A percentile compares a stretch with the other conserved stretches of the same genome.
Conservation (phyloP, 2,329 filamentous ascomycete species). For the Tympanopsis confertula region DNA sequence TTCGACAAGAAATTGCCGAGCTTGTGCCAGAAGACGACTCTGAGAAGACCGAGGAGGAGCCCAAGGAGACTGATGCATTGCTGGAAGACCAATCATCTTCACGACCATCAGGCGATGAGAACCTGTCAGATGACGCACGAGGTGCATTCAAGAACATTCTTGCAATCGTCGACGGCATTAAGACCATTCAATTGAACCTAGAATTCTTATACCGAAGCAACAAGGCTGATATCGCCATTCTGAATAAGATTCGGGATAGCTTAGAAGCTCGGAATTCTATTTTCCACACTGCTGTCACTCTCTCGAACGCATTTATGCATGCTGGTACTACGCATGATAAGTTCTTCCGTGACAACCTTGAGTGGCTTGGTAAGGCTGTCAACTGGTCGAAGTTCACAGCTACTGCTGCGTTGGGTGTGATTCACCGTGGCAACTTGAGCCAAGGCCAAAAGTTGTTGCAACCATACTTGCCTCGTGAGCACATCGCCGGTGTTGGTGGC, state of each 20-base stretch:
- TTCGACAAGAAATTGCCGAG: slow-evolving; percentile 67
- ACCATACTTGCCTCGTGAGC: slow-evolving; percentile 70
- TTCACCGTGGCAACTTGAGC: slow-evolving; percentile 86
- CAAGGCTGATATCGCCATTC: slow-evolving; percentile 77
- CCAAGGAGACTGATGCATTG: slow-evolving; percentile 24
- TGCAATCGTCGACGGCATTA: slow-evolving; percentile 71
- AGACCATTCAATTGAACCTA: slow-evolving; percentile 86
- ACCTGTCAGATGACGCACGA: slow-evolving; percentile 35
- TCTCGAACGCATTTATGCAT: slow-evolving; percentile 99
- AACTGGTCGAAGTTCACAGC: slow-evolving; percentile 99
- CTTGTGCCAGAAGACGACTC: slow-evolving; percentile 26
- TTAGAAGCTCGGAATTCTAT: slow-evolving; percentile 94
- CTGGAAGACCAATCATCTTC: slow-evolving; percentile 26
- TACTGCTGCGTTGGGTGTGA: slow-evolving; percentile 88
- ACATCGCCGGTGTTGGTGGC: slow-evolving; percentile 51
- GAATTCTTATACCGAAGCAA: slow-evolving; percentile 96
- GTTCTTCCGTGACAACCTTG: slow-evolving; percentile 95
- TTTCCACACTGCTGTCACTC: slow-evolving; percentile 93
- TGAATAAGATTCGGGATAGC: slow-evolving; percentile 94
- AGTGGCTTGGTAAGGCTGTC: slow-evolving; percentile 95
- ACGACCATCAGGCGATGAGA: slow-evolving; percentile 11
- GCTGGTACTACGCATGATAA: slow-evolving; percentile 95
- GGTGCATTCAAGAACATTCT: slow-evolving; percentile 53
- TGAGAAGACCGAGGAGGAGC: slow-evolving; percentile 35
- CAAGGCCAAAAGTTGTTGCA: slow-evolving; percentile 89